Percentiles rank a stretch among this genome's conserved stretches.
Conservation (phyloP, 176 grass and related monocot species). For the Olyra latifolia region DNA sequence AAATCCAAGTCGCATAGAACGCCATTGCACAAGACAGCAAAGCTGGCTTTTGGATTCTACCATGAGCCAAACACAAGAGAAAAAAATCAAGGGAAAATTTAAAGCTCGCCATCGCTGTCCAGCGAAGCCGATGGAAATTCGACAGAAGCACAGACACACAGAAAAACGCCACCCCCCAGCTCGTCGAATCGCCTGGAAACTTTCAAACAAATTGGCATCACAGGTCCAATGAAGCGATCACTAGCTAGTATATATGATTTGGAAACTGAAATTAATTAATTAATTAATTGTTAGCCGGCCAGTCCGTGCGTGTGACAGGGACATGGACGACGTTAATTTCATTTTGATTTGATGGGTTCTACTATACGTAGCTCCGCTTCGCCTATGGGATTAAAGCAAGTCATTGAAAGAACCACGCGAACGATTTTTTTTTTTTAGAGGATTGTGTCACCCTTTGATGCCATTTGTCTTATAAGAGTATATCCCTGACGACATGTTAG, state of each 20-base stretch:
- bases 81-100: too few species aligned
- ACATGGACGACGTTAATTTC: background rate
- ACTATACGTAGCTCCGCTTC: background rate
- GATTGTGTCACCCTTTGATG: background rate
- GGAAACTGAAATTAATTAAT: background rate
- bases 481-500: background rate
- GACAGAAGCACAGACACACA: background rate
- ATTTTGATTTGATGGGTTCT: background rate
- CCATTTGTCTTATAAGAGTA: background rate
- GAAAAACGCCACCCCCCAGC: background rate
- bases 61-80: background rate
- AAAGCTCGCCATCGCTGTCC: background rate
- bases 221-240: too few species aligned
- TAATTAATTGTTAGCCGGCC: background rate
- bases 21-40: background rate
- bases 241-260: background rate
- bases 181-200: background rate
- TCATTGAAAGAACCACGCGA: background rate
- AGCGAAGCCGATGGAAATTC: background rate
- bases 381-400: background rate
- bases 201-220: background rate
- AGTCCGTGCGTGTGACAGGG: background rate
- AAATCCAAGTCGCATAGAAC: background rate
- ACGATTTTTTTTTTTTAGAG: background rate
- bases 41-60: conserved; percentile 11